Base-by-base conservation (phyloP, 2,329 filamentous ascomycete species). In the Diaporthe helianthi region DNA sequence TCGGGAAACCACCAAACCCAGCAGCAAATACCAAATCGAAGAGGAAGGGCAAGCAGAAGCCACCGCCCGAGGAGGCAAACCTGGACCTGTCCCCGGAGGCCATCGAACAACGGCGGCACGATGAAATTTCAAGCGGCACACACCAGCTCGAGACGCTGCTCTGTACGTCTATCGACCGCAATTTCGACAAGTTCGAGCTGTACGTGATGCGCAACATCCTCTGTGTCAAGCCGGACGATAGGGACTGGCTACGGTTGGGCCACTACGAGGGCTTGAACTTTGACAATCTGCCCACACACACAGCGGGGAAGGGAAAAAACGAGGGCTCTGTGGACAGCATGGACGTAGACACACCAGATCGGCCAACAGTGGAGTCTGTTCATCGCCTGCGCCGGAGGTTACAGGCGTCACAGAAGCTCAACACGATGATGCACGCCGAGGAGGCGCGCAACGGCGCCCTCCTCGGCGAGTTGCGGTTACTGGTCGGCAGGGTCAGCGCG, bases 161-260 rank as follows among this genome's bases (percentile, higher is more conserved):
- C 33, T 93, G 93, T 79, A 88, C 91, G 53, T 92, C 90, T 75
- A 93, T 95, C 73, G 93, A 96, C 80, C 92, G 91, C 79, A 92
- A 93, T 73, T 95, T 95, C 77, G 93, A 96, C 82, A 90, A 92
- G 72, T 91, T 95, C 75, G 93, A 96, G 83, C 92, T 99, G 68
- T 98, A 95, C 82, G 91, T 93, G 64, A 85, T 99, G 83, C 86
- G 93, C 73, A 98, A 98, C 77, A 92, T 94, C 74, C 81, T 96
- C 72, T 90, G 87, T 49, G 88, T 95, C 47, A 78, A 79, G 44
- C 88, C 88, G 60, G 88, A 90, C 33, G 92, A 95, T 71, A 83
- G 92, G 75, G 87, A 88, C 69, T 98, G 92, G 89, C 90, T 98
- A 73, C 85, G 91, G 65, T 83, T 99, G 72, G 87, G 88, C 58